Evolutionary conservation across 2,329 filamentous ascomycete species (phyloP), one percentile per base, ranked within the genome.

Genomic region (Neurospora crassa): DNA sequence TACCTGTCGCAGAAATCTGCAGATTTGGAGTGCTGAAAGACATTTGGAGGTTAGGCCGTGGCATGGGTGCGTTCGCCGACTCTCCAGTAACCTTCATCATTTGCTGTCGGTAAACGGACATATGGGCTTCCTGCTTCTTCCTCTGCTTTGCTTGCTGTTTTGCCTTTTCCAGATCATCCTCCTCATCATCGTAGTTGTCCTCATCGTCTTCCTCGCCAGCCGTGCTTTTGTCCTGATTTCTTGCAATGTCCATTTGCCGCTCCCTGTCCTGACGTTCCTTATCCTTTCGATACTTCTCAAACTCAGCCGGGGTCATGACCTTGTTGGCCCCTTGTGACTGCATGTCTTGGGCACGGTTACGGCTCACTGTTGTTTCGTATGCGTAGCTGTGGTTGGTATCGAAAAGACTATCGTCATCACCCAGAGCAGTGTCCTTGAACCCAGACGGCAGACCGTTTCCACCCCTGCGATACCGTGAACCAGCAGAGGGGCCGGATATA

Each of bases 71-170:
- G 12, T 84, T 80, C 5, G 85, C 80, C 29, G 89, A 82, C 76
- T 95, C 92, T 68, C 94, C 94, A 0, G 93, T 96, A 40, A 96
- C 91, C 81, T 97, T 97, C 92, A 95, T 97, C 94, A 97, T 97
- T 81, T 96, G 92, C 79, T 97, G 94, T 71, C 94, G 89, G 80
- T 97, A 97, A 1, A 97, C 91, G 1, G 93, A 87, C 84, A 97
- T 90, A 79, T 96, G 93, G 14, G 94, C 94, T 80, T 97, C 93
- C 79, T 97, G 94, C 83, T 94, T 96, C 77, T 90, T 88, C 74
- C 94, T 86, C 79, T 96, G 92, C 79, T 90, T 92, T 20, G 91
- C 89, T 67, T 91, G 85, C 78, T 92, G 87, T 78, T 86, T 91
- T 40, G 89, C 88, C 77, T 92, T 92, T 77, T 96, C 93, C 0